Conservation (phyloP, 2,329 filamentous ascomycete genomes). For the Neofusicoccum parvum region DNA sequence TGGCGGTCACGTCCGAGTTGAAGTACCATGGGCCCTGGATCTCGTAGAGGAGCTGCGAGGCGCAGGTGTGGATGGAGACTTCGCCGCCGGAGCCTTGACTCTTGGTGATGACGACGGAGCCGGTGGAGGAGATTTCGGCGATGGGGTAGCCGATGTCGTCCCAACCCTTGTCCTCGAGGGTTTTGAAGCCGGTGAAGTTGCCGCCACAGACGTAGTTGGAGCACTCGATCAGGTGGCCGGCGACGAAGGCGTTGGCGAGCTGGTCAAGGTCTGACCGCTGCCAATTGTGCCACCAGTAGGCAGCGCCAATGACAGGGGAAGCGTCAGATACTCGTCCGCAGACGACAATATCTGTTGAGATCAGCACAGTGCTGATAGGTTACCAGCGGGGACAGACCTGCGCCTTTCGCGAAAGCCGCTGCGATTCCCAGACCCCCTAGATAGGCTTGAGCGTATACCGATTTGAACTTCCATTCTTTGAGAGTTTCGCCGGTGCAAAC, state of each 20-base stretch:
- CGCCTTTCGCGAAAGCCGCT: slow-evolving; percentile 43
- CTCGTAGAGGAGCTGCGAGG: slow-evolving; percentile 26
- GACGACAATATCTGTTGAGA: slow-evolving; percentile 42
- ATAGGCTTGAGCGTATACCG: slow-evolving; percentile 43
- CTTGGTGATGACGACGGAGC: slow-evolving; percentile 33
- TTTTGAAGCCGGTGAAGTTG: slow-evolving; percentile 49
- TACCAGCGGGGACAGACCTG: slow-evolving; percentile 26
- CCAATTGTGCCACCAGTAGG: slow-evolving; percentile 51
- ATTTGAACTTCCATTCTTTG: slow-evolving; percentile 38
- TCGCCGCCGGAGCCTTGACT: slow-evolving; percentile 24
- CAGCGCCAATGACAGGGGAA: slow-evolving; percentile 47
- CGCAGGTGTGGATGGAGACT: slow-evolving; percentile 25
- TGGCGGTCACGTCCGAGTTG: slow-evolving; percentile 59
- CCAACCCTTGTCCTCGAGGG: slow-evolving; percentile 35
- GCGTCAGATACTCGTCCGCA: slow-evolving; percentile 50
- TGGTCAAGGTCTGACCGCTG: slow-evolving; percentile 40
- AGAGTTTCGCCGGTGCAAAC: slow-evolving; percentile 44
- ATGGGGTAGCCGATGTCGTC: slow-evolving; percentile 37
- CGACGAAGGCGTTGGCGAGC: slow-evolving; percentile 48
- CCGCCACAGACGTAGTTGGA: slow-evolving; percentile 47
- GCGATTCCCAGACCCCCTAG: slow-evolving; percentile 49
- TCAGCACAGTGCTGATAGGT: background rate
- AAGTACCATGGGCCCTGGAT: slow-evolving; percentile 55
- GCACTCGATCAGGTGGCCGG: slow-evolving; percentile 50
- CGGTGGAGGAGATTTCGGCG: slow-evolving; percentile 33